Evolutionary conservation across 345 rosid species (phyloP), one percentile per base, ranked within the genome.

Genomic region (Eucalyptus pumila): DNA sequence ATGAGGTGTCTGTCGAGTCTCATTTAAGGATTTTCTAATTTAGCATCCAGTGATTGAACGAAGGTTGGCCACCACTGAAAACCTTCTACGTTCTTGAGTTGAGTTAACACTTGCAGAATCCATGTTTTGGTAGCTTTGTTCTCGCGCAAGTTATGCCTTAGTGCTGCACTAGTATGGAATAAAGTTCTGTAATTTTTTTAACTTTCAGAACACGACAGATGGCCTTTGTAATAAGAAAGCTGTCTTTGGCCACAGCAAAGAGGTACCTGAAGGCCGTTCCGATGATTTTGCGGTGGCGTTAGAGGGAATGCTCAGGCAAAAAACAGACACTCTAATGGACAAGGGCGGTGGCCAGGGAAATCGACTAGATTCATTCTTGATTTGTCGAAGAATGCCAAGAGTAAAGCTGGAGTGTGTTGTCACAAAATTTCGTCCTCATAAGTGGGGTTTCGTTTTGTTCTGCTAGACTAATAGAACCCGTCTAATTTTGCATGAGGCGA

Each of bases 261-360:
- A 92, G 95, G 89, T 95, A 95, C 92, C 88, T 93, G 90, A 96
- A 96, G 91, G 97, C 93, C 91, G 97, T 95, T 96, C 94, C 47
- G 94, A 6, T 95, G 95, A 52, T 95, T 95, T 90, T 94, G 96
- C 48, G 11, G 96, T 56, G 96, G 99, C 83, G 95, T 95, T 72
- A 97, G 96, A 72, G 90, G 96, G 52, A 95, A 94, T 15, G 95
- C 96, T 24, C 96, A 94, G 92, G 96, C 94, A 11, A 95, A 96
- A 91, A 96, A 93, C 89, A 93, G 96, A 51, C 94, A 96, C 89
- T 94, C 96, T 19, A 96, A 95, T 44, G 96, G 96, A 44, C 98
- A 94, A 93, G 96, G 95, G 30, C 96, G 95, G 60, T 95, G 96
- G 95, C 95, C 94, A 7, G 92, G 52, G 8, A 91, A 92, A 80